Evolutionary conservation across 371 early-diverging fungal genomes (phyloP), one percentile per base, ranked within the genome.

Genomic region (Chytridium lagenaria): DNA sequence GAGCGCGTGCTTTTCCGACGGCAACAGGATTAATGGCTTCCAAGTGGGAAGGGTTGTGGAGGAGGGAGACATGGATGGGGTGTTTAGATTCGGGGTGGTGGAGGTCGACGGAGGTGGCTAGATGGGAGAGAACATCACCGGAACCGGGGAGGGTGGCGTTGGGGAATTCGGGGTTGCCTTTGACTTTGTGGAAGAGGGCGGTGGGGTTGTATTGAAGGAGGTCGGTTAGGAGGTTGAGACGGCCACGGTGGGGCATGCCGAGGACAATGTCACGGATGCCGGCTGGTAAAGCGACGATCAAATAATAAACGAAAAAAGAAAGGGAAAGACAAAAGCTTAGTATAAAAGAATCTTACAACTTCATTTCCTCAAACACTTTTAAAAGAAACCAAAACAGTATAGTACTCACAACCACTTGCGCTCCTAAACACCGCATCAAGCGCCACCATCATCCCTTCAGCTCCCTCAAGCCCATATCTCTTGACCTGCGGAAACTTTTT

Each of bases 201-300:
- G 85, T 86, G 7, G 92, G 91, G 40, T 91, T 85, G 70, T 88
- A 93, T 77, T 92, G 77, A 59, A 98, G 81, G 36, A 98, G 80
- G 78, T 94, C 95, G 22, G 93, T 90, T 37, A 97, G 83, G 12
- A 98, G 80, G 77, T 98, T 98, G 59, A 98, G 87, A 59, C 98
- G 89, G 34, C 98, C 98, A 65, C 98, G 93, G 81, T 98, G 98
- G 16, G 98, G 96, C 98, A 97, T 97, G 57, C 98, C 92, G 51
- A 98, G 72, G 12, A 97, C 89, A 19, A 91, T 84, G 55, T 95
- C 92, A 22, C 87, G 82, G 28, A 96, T 81, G 36, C 92, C 94
- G 28, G 86, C 87, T 88, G 69, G 28, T 38, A 28, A 30, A 5
- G 33, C 37, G 49, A 23, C 5, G 44, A 36, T 15, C 26, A 49